phyloP scores from a whole-genome alignment of 768 basidiomycete species.

The Boletellus sp. region DNA sequence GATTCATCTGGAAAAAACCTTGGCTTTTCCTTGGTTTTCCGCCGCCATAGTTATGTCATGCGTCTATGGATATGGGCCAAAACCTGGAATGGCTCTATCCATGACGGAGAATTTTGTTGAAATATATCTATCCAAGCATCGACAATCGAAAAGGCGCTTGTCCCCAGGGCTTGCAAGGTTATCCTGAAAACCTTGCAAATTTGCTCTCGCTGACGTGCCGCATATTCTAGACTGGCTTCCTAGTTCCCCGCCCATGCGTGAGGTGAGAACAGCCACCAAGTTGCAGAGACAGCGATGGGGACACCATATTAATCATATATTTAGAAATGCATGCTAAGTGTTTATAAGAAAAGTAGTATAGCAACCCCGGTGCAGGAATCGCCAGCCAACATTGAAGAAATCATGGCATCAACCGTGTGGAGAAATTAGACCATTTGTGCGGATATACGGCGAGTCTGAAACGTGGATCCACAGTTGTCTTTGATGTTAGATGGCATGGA shows the following conservation, averaged over 20 bases:
- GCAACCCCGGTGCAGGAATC: not conserved
- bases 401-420: conserved; percentile 18
- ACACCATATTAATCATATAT: conserved; percentile 25
- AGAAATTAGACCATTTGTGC: conserved; percentile 5
- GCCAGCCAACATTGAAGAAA: not conserved
- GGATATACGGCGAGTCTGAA: conserved; percentile 9
- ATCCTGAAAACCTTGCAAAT: not conserved
- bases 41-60: conserved; percentile 25
- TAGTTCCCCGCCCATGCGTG: conserved; percentile 34
- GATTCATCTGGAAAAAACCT: not conserved
- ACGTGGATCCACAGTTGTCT: conserved; percentile 8
- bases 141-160: conserved; percentile 2
- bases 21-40: conserved; percentile 22
- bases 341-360: not conserved
- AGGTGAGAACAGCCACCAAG: conserved; percentile 16
- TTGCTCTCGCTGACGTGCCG: not conserved
- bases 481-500: conserved; percentile 4
- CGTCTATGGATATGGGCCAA: conserved; percentile 16
- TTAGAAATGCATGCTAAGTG: conserved; percentile 27
- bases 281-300: conserved; percentile 4
- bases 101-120: not conserved
- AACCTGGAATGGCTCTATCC: conserved; percentile 2
- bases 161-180: conserved; percentile 8
- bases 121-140: not conserved
- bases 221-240: conserved; percentile 36